phyloP scores from a whole-genome alignment of 2,329 filamentous ascomycete species.

The Cytospora mali region DNA sequence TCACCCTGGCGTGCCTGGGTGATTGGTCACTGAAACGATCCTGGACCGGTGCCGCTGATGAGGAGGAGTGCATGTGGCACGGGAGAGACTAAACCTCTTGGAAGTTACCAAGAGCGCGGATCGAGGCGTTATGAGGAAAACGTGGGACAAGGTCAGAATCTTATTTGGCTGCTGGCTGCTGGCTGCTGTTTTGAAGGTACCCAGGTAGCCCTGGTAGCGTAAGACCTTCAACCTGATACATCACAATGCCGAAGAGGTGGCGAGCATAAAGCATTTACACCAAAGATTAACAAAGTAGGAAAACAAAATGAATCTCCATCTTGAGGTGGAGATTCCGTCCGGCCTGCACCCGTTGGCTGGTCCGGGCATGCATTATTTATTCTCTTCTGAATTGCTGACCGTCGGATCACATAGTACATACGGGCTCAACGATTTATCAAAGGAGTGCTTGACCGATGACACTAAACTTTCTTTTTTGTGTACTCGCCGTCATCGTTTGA shows the following conservation, averaged over 20 bases:
- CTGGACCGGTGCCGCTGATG: not conserved
- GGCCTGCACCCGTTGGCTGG: not conserved
- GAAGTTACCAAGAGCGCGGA: not conserved
- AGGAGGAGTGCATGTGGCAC: too few species aligned
- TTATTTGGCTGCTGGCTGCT: too few species aligned
- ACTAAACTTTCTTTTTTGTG: not conserved
- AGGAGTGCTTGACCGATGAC: conserved; percentile 1
- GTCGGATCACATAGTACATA: too few species aligned
- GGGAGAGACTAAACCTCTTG: not conserved
- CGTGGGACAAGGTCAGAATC: too few species aligned
- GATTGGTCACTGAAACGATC: not conserved
- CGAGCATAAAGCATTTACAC: not conserved
- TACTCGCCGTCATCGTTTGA: not conserved
- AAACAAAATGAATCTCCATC: conserved; percentile 14
- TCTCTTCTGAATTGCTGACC: too few species aligned
- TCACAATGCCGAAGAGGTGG: not conserved
- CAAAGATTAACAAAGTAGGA: too few species aligned
- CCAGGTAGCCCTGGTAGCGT: too few species aligned
- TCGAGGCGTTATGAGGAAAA: not conserved
- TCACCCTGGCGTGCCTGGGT: not conserved
- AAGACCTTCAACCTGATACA: not conserved
- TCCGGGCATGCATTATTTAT: not conserved
- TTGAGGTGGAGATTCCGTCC: not conserved
- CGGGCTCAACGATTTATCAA: not conserved
- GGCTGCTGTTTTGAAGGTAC: too few species aligned